These are phyloP conservation scores for Kodamaea restingae DNA, from an alignment of 805 yeast species.

Conservation along the genomic window DNA sequence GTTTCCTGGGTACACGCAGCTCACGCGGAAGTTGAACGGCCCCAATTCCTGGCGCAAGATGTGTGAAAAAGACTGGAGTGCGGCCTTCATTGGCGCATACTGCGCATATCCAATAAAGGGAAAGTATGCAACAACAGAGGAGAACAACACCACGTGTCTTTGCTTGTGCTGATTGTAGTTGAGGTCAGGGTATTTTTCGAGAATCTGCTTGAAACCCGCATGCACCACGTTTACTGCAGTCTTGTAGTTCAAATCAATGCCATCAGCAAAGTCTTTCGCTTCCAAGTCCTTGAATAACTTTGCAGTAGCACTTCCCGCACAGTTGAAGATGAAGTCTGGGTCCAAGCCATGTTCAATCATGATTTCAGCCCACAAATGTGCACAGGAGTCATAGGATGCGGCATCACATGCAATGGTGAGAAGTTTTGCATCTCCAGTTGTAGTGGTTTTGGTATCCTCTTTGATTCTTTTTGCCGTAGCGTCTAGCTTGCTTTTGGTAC, in stretches of 20 bases:
- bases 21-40: conserved; percentile 64
- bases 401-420: conserved; percentile 57
- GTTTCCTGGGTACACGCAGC: conserved; percentile 83
- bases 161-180: conserved; percentile 31
- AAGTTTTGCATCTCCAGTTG: conserved; percentile 18
- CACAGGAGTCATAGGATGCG: conserved; percentile 50
- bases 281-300: conserved; percentile 70
- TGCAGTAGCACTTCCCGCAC: conserved; percentile 86
- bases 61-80: conserved; percentile 70
- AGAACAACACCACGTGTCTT: conserved; percentile 53
- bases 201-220: conserved; percentile 46
- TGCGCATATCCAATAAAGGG: conserved; percentile 90
- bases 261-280: conserved; percentile 52
- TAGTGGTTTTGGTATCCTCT: conserved; percentile 11
- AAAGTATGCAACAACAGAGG: conserved; percentile 78
- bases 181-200: conserved; percentile 9
- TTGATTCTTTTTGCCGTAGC: conserved; percentile 40
- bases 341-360: conserved; percentile 20
- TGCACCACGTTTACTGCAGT: conserved; percentile 74
- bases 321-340: conserved; percentile 76
- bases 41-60: conserved; percentile 76
- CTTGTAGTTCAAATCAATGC: conserved; percentile 65
- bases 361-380: conserved; percentile 38
- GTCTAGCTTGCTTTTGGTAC: conserved; percentile 60
- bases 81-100: conserved; percentile 87